A percentile compares a stretch with the other conserved stretches of the same genome.
Evolutionary conservation across 2,329 filamentous ascomycete species (phyloP).

Genomic region (Colletotrichum liriopes): DNA sequence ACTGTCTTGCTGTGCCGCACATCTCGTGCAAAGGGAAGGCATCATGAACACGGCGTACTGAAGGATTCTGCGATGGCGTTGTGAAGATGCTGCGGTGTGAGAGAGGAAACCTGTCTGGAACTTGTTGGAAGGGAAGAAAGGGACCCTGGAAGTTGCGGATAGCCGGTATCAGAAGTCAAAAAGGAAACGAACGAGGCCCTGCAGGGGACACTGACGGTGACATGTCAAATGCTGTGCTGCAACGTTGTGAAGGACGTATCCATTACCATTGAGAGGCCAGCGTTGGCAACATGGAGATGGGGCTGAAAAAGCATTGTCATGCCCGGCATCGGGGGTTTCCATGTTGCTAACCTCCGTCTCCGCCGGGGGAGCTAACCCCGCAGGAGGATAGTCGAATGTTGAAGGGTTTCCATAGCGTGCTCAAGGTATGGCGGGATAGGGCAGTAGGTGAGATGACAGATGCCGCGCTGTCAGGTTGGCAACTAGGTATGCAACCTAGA

Average conservation of each 20-base stretch:
- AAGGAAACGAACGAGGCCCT: slow-evolving; percentile 22
- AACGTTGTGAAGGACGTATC: slow-evolving; percentile 5
- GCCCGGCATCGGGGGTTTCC: slow-evolving; percentile 32
- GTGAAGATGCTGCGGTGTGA: slow-evolving; percentile 2
- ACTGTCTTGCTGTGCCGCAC: slow-evolving; percentile 28
- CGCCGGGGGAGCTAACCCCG: slow-evolving; percentile 23
- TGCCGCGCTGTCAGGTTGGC: slow-evolving; percentile 20
- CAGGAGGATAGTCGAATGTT: slow-evolving; percentile 12
- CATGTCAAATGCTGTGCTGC: slow-evolving; percentile 34
- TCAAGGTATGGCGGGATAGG: neutral
- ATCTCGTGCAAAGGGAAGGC: slow-evolving; percentile 16
- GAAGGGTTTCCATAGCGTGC: neutral
- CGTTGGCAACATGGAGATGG: slow-evolving; percentile 15
- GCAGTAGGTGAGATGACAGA: slow-evolving; percentile 8
- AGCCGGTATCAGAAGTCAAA: slow-evolving; percentile 37
- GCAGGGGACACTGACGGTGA: slow-evolving; percentile 21
- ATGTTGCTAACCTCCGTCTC: slow-evolving; percentile 3
- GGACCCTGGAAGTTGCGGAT: slow-evolving; percentile 19
- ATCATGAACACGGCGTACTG: neutral
- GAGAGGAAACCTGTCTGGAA: slow-evolving; percentile 16
- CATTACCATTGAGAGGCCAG: slow-evolving; percentile 18
- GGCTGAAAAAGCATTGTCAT: neutral
- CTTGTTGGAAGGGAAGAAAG: slow-evolving; percentile 12
- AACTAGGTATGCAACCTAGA: slow-evolving; percentile 1
- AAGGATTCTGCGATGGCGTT: slow-evolving; percentile 4